Conservation (phyloP, 2,329 filamentous ascomycete genomes). For the Aspergillus sp. region DNA sequence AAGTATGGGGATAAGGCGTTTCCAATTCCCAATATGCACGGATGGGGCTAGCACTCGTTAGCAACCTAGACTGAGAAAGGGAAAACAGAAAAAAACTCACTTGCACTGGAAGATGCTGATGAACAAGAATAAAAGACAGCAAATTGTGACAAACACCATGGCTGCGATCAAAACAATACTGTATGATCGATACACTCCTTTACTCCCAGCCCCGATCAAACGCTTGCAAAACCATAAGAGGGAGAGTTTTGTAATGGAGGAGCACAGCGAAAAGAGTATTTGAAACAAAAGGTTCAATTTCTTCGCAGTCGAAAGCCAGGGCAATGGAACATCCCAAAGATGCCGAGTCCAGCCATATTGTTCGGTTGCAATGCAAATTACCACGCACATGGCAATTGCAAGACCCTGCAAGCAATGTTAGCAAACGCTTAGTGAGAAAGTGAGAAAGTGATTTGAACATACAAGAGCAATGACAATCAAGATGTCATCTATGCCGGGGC, state of each 20-base stretch:
- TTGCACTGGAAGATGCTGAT: constrained; percentile 36
- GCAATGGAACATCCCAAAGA: constrained; percentile 35
- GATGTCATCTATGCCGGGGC: constrained; percentile 44
- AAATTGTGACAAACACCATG: constrained; percentile 27
- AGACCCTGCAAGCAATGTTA: constrained; percentile 19
- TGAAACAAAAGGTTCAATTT: constrained; percentile 35
- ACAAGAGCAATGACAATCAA: constrained; percentile 42
- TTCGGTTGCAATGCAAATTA: constrained; percentile 29
- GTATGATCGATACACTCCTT: constrained; percentile 20
- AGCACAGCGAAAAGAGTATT: constrained; percentile 32
- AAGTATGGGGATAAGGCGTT: constrained; percentile 20
- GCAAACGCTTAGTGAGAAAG: not conserved
- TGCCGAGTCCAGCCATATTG: constrained; percentile 35
- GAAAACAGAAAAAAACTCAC: constrained; percentile 21
- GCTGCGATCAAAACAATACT: constrained; percentile 18
- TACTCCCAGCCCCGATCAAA: constrained; percentile 23
- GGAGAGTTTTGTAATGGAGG: constrained; percentile 33
- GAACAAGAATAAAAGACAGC: constrained; percentile 26
- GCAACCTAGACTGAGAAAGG: not conserved
- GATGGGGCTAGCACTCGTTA: constrained; percentile 21
- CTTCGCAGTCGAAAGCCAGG: constrained; percentile 22
- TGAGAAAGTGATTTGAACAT: constrained; percentile 1
- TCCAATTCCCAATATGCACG: constrained; percentile 28
- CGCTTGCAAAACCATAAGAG: constrained; percentile 34
- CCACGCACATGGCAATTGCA: constrained; percentile 29